Base-by-base conservation (phyloP, 2,329 filamentous ascomycete genomes). In the Fusarium sp. region DNA sequence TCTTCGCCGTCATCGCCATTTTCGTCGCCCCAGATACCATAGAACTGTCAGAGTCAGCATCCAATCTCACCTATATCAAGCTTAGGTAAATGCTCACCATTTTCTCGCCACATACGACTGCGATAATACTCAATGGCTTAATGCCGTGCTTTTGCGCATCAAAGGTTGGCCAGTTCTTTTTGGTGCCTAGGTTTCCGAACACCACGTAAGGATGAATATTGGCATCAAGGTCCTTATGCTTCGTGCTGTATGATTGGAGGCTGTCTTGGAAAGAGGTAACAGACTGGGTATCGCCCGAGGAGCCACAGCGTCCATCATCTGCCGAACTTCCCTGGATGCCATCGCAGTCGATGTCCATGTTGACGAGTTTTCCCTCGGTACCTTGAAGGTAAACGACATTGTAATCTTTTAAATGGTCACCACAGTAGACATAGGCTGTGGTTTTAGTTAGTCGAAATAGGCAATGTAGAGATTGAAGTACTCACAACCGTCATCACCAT, bases 331-430 rank as follows among this genome's bases (percentile, higher is more conserved):
- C 75, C 57, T 85, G 81, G 10, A 79, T 73, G 24, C 87, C 87
- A 69, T 89, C 87, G 71, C 87, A 89, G 77, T 88, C 86, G 57
- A 89, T 81, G 70, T 88, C 87, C 84, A 89, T 87, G 76, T 88
- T 84, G 54, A 79, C 82, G 41, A 88, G 78, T 40, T 81, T 70
- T 24, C 79, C 79, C 7, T 76, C 72, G 5, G 75, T 77, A 46
- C 82, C 82, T 61, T 84, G 82, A 16, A 88, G 75, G 76, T 84
- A 88, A 61, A 89, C 77, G 45, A 84, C 79, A 37, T 80, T 79
- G 72, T 77, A 78, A 37, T 81, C 75, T 20, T 73, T 49, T 16
- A 81, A 37, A 57, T 82, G 81, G 64, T 86, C 84, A 44, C 81
- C 83, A 67, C 85, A 87, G 76, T 87, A 87, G 12, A 74, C 72